Evolutionary conservation across 2,329 filamentous ascomycete species (phyloP).

Genomic region (Fusarium avenaceum): DNA sequence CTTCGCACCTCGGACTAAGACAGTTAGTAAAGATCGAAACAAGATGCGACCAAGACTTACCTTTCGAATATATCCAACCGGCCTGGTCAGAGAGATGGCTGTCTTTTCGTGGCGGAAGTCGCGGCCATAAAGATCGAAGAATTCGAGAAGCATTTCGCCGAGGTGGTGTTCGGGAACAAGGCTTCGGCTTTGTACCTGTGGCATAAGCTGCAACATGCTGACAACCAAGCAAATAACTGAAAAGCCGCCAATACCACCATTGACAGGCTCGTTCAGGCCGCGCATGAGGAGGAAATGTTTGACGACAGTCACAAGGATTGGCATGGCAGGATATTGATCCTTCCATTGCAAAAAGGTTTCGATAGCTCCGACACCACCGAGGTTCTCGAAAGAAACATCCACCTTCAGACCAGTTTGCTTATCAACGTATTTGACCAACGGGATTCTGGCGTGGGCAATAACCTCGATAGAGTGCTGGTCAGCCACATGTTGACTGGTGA

Average conservation of each 20-base stretch:
- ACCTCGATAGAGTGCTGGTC: slow-evolving; percentile 71
- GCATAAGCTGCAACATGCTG: slow-evolving; percentile 86
- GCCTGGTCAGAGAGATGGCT: slow-evolving; percentile 82
- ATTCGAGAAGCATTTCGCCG: slow-evolving; percentile 85
- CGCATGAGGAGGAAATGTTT: slow-evolving; percentile 95
- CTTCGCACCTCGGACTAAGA: slow-evolving; percentile 59
- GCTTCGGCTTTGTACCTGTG: slow-evolving; percentile 73
- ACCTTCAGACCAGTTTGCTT: slow-evolving; percentile 82
- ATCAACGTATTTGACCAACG: slow-evolving; percentile 92
- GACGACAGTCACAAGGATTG: slow-evolving; percentile 85
- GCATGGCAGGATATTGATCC: slow-evolving; percentile 83
- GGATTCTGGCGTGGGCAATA: slow-evolving; percentile 84
- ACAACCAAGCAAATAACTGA: slow-evolving; percentile 94
- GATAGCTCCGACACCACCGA: slow-evolving; percentile 83
- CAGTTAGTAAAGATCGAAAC: slow-evolving; percentile 3
- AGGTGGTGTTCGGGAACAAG: slow-evolving; percentile 75
- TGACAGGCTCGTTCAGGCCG: slow-evolving; percentile 90
- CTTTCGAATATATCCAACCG: slow-evolving; percentile 80
- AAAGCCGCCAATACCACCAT: slow-evolving; percentile 92
- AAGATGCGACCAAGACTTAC: slow-evolving; percentile 58
- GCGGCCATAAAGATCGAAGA: slow-evolving; percentile 90
- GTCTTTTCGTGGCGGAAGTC: slow-evolving; percentile 77
- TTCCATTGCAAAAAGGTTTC: slow-evolving; percentile 87
- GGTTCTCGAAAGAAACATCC: slow-evolving; percentile 95
- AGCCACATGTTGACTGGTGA: slow-evolving; percentile 70